A percentile compares a stretch with the other conserved stretches of the same genome.
These are phyloP conservation scores for Mortierella sp. DNA, from an alignment of 371 early-diverging fungal species.

Conservation along the genomic window DNA sequence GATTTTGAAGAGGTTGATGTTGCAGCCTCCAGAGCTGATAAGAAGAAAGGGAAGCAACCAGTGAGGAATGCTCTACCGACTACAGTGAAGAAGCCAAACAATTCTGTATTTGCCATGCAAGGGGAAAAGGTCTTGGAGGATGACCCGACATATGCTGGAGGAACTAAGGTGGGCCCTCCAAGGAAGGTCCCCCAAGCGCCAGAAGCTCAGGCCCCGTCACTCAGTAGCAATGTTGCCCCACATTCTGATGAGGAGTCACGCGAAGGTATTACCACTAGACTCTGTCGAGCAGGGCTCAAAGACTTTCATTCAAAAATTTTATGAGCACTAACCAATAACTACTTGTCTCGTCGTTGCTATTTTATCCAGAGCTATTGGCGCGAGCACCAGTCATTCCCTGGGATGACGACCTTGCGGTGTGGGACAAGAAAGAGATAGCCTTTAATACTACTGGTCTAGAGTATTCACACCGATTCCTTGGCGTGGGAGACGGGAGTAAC, in stretches of 20 bases:
- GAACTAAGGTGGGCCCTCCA: slow-evolving; percentile 6
- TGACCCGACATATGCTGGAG: slow-evolving; percentile 46
- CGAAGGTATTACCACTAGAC: slow-evolving; percentile 12
- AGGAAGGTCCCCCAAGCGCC: no score
- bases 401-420: slow-evolving; percentile 77
- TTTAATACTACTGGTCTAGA: slow-evolving; percentile 75
- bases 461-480: slow-evolving; percentile 71
- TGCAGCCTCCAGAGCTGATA: slow-evolving; percentile 8
- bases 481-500: slow-evolving; percentile 70
- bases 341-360: not conserved
- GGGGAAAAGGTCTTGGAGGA: slow-evolving; percentile 36
- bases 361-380: slow-evolving; percentile 28
- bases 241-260: slow-evolving; percentile 21
- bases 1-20: slow-evolving; percentile 68
- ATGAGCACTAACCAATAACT: not conserved
- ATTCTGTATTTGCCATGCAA: slow-evolving; percentile 45
- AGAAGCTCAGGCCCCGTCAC: no score
- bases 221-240: no score
- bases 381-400: slow-evolving; percentile 75
- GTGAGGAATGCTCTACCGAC: not conserved
- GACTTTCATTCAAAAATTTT: not conserved
- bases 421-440: slow-evolving; percentile 70
- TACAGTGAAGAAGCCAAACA: slow-evolving; percentile 8
- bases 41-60: slow-evolving; percentile 36
- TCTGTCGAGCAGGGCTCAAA: not conserved